Percentiles rank a stretch among this genome's conserved stretches.
Evolutionary conservation across 2,329 filamentous ascomycete species (phyloP).

Genomic region (Fusarium sp.): DNA sequence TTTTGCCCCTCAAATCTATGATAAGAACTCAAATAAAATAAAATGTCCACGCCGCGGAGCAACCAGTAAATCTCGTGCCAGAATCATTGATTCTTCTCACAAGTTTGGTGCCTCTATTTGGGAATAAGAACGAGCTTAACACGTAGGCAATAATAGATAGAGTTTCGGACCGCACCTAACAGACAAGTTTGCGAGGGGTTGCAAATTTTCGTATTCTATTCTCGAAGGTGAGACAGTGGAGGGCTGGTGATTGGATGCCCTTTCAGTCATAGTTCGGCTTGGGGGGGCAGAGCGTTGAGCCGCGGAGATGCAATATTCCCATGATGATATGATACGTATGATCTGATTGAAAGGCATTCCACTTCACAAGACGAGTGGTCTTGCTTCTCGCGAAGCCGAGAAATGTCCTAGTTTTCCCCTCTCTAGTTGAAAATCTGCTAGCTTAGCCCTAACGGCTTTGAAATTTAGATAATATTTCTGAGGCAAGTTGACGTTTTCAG

Average conservation of each 20-base stretch:
- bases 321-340: neutral
- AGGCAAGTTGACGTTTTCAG: neutral
- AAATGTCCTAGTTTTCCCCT: neutral
- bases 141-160: neutral
- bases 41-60: accelerated
- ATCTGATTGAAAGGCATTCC: neutral
- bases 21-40: neutral
- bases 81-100: accelerated
- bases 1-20: neutral
- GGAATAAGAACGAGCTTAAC: too few relatives aligned
- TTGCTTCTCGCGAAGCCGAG: neutral
- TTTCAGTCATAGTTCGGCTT: neutral
- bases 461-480: neutral
- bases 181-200: neutral
- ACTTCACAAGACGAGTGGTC: neutral
- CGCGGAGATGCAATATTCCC: neutral
- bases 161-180: neutral
- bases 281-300: neutral
- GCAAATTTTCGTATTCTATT: neutral
- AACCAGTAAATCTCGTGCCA: too few relatives aligned
- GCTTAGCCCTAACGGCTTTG: neutral
- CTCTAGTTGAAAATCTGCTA: too few relatives aligned
- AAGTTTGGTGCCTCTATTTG: neutral
- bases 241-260: neutral
- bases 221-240: neutral